Evolutionary conservation across 768 basidiomycete species (phyloP), one percentile per base, ranked within the genome.

Genomic region (Boletellus ananiceps): DNA sequence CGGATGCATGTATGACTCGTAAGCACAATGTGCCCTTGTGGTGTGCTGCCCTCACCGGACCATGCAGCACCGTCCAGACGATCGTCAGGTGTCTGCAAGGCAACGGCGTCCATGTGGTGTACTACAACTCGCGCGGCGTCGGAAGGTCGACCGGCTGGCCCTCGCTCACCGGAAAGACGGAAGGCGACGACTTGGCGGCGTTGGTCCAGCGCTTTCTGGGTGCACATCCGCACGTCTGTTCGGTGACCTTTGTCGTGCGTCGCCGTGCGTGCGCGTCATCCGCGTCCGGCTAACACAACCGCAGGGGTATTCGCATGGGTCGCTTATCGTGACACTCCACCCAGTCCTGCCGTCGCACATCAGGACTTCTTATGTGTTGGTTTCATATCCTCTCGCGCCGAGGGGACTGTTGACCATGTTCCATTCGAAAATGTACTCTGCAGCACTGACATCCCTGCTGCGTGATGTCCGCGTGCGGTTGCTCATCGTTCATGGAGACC

Each of bases 221-320:
- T 27, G 39, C 60, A 40, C 65, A 82, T 13, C 56, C 66, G 0
- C 62, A 76, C 44, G 67, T 85, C 16, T 54, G 63, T 12, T 73
- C 77, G 4, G 66, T 91, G 6, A 78, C 81, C 0, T 59, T 92
- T 37, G 63, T 86, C 44, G 89, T 88, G 58, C 58, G 80, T 70
- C 16, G 49, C 42, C n/a, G 23, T 5, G 2, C 23, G 23, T 21
- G 8, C n/a, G 37, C 32, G 41, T 37, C 21, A 19, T n/a, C 27
- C n/a, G n/a, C 40, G 53, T 55, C 44, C 23, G 19, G 23, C 23
- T 25, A 25, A 25, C 23, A 25, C 23, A 25, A 25, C 23, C 23
- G 23, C 42, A 89, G 86, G 87, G 88, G 5, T 93, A 93, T 66
- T 92, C 89, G 9, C 74, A 90, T 73, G 89, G 89, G 1, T 81